Evolutionary conservation across 1,284 basidiomycete genomes (phyloP).

Genomic region (Rhodotorula glutinis): DNA sequence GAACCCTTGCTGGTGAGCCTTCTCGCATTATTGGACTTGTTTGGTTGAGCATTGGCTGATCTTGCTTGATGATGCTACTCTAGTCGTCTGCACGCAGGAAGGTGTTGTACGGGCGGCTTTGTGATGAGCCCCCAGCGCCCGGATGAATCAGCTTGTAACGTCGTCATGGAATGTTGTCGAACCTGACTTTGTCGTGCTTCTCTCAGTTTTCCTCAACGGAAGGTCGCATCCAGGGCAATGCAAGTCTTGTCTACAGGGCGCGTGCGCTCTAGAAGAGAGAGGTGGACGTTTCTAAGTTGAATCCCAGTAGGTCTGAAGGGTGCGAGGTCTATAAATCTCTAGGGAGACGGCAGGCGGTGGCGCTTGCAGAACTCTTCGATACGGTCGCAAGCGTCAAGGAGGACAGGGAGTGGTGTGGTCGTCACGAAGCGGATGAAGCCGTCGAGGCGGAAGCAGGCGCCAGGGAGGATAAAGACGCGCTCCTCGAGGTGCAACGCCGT

Average conservation of each 20-base stretch:
- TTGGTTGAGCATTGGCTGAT: not conserved
- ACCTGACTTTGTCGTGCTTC: too few relatives aligned
- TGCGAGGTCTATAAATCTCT: not conserved
- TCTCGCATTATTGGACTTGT: not conserved
- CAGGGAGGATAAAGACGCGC: slow-evolving; percentile 48
- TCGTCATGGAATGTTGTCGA: not conserved
- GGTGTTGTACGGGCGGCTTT: slow-evolving; percentile 35
- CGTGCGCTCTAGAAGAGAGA: too few relatives aligned
- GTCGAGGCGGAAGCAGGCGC: slow-evolving; percentile 45
- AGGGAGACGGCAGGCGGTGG: slow-evolving; percentile 42
- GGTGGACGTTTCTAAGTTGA: too few relatives aligned
- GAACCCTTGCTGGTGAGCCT: slow-evolving; percentile 17
- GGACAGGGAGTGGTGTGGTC: slow-evolving; percentile 46
- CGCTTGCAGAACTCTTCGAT: slow-evolving; percentile 46
- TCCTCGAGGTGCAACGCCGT: slow-evolving; percentile 47
- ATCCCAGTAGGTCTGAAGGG: too few relatives aligned
- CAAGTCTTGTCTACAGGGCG: too few relatives aligned
- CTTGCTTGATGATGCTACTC: not conserved
- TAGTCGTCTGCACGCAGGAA: slow-evolving; percentile 26
- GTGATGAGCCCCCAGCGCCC: not conserved
- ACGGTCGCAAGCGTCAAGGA: slow-evolving; percentile 46
- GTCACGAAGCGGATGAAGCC: slow-evolving; percentile 49
- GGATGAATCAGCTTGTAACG: too few relatives aligned
- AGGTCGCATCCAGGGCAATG: too few relatives aligned
- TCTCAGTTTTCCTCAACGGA: too few relatives aligned